These are phyloP conservation scores for Lasiodiplodia sp. DNA, from an alignment of 2,329 filamentous ascomycete genomes.

Conservation along the genomic window DNA sequence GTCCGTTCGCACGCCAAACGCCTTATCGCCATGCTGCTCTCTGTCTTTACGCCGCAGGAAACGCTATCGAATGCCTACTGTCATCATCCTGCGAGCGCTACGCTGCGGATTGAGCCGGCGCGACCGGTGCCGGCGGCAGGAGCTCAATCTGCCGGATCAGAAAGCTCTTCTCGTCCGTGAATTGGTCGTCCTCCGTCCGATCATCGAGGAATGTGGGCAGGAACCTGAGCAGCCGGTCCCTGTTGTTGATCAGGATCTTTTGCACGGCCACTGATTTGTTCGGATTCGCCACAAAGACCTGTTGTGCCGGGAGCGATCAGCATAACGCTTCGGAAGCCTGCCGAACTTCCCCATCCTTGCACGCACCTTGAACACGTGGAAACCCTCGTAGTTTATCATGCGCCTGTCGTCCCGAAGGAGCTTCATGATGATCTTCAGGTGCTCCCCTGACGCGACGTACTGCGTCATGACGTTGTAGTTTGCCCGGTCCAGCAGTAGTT, in stretches of 20 bases:
- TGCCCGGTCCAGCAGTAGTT: constrained; percentile 90
- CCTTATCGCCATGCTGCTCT: constrained; percentile 2
- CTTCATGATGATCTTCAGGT: constrained; percentile 99
- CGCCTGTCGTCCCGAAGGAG: constrained; percentile 92
- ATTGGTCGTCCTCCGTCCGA: constrained; percentile 95
- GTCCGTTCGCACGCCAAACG: constrained; percentile 9
- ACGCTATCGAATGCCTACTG: constrained; percentile 7
- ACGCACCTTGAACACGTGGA: constrained; percentile 91
- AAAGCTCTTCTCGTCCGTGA: constrained; percentile 97
- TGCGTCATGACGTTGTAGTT: constrained; percentile 99
- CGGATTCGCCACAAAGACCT: constrained; percentile 97
- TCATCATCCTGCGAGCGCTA: neutral
- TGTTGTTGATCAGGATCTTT: constrained; percentile 94
- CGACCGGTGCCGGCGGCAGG: constrained; percentile 44
- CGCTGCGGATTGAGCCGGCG: constrained; percentile 30
- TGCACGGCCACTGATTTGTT: constrained; percentile 97
- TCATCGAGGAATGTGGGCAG: constrained; percentile 92
- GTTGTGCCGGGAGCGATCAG: constrained; percentile 17
- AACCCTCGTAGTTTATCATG: constrained; percentile 99
- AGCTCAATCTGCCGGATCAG: constrained; percentile 88
- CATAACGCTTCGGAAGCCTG: constrained; percentile 18
- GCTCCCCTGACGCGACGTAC: constrained; percentile 93
- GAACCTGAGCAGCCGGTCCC: constrained; percentile 88
- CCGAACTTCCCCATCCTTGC: constrained; percentile 23
- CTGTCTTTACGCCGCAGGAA: constrained; percentile 5